Evolutionary conservation across 1,284 basidiomycete genomes (phyloP).

Genomic region (Boletus semigastroideus): DNA sequence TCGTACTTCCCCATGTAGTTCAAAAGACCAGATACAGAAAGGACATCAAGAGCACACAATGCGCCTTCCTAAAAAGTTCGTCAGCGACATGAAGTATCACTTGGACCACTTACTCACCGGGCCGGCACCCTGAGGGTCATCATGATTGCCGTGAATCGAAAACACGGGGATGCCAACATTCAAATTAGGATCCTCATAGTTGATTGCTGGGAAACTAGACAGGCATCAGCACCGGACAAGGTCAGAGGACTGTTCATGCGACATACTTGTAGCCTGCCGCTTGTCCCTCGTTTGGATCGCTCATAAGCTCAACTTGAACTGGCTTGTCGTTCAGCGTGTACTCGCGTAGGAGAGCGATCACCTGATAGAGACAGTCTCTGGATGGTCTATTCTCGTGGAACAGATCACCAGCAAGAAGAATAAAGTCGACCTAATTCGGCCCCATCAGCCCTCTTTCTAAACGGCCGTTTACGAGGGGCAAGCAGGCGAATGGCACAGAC

Average conservation of each 20-base stretch:
- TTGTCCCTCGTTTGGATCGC: constrained; percentile 89
- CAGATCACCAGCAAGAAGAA: constrained; percentile 92
- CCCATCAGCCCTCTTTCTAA: constrained; percentile 6
- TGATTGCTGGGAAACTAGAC: constrained; percentile 89
- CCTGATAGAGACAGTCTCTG: constrained; percentile 84
- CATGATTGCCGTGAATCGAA: constrained; percentile 99
- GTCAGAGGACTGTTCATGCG: constrained; percentile 21
- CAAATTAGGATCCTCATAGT: constrained; percentile 96
- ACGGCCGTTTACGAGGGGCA: neutral
- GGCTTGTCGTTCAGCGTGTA: constrained; percentile 89
- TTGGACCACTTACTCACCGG: constrained; percentile 51
- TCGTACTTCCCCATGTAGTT: constrained; percentile 97
- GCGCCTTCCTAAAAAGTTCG: constrained; percentile 77
- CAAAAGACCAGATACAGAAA: constrained; percentile 90
- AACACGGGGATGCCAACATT: constrained; percentile 96
- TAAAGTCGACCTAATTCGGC: constrained; percentile 77
- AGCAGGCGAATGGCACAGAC: neutral
- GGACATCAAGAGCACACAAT: constrained; percentile 90
- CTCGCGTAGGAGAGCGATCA: constrained; percentile 87
- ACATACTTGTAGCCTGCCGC: constrained; percentile 80
- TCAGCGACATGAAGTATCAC: neutral
- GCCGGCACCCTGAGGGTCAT: constrained; percentile 96
- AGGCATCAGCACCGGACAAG: constrained; percentile 22
- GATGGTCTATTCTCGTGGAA: constrained; percentile 99
- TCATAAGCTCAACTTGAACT: constrained; percentile 86